These are phyloP conservation scores for Trametes cingulata DNA, from an alignment of 768 basidiomycete genomes.

Conservation along the genomic window DNA sequence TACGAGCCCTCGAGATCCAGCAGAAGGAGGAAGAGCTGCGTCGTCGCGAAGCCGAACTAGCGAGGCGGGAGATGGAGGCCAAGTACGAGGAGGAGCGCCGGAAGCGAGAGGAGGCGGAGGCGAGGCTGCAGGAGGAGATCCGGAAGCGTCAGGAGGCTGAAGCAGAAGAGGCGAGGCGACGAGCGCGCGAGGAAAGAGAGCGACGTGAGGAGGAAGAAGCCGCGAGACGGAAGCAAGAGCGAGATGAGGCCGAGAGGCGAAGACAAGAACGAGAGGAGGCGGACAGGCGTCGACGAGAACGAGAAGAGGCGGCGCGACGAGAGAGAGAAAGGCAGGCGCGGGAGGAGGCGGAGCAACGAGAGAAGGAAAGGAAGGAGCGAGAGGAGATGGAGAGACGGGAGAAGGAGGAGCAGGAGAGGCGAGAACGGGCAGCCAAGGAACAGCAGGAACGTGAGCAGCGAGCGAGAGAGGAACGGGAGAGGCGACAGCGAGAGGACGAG, in stretches of 20 bases:
- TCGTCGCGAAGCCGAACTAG: conserved; percentile 32
- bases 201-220: conserved; percentile 18
- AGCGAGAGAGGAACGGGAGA: conserved; percentile 36
- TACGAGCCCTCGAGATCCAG: conserved; percentile 24
- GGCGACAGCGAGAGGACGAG: conserved; percentile 37
- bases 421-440: conserved; percentile 25
- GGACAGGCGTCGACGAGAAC: conserved; percentile 30
- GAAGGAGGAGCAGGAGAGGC: conserved; percentile 26
- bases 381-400: conserved; percentile 15
- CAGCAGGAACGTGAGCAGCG: conserved; percentile 29
- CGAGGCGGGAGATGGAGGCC: conserved; percentile 29
- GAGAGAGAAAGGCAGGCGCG: conserved; percentile 35
- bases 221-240: conserved; percentile 15
- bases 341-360: conserved; percentile 22
- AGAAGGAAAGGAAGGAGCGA: conserved; percentile 13
- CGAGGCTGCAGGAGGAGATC: conserved; percentile 35
- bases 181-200: conserved; percentile 25
- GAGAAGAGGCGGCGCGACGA: conserved; percentile 32
- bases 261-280: conserved; percentile 26
- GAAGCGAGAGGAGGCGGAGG: conserved; percentile 35
- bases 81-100: conserved; percentile 30
- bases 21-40: conserved; percentile 37
- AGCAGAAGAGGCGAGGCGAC: conserved; percentile 35
- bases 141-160: conserved; percentile 26
- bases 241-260: conserved; percentile 11